phyloP scores from a whole-genome alignment of 2,329 filamentous ascomycete species.

The Dactylellina drechsleri region DNA sequence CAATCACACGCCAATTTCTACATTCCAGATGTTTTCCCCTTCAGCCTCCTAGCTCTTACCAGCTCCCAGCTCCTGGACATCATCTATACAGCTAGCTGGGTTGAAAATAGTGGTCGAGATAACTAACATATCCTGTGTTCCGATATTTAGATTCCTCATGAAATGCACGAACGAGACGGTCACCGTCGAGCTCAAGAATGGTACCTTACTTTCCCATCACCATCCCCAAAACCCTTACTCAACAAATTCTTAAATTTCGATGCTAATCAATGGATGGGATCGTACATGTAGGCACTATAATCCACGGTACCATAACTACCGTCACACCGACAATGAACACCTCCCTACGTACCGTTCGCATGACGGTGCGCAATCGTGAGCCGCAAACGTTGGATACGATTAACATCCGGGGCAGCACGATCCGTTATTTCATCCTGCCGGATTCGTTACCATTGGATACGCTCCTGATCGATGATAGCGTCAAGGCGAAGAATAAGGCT shows the following conservation, averaged over 20 bases:
- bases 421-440: conserved; percentile 95
- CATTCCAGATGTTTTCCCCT: not conserved
- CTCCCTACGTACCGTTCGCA: conserved; percentile 92
- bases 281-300: conserved; percentile 77
- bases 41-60: not conserved
- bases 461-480: conserved; percentile 91
- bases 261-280: too few species aligned
- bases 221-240: conserved; percentile 14
- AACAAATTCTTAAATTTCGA: conserved; percentile 8
- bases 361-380: conserved; percentile 89
- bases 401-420: conserved; percentile 94
- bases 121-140: not conserved
- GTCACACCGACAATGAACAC: conserved; percentile 99
- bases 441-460: conserved; percentile 96
- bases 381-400: conserved; percentile 90
- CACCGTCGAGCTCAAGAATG: conserved; percentile 98
- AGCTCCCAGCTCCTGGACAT: conserved; percentile 24
- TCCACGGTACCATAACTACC: conserved; percentile 95
- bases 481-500: conserved; percentile 99
- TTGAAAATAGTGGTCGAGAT: too few species aligned
- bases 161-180: conserved; percentile 99
- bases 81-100: too few species aligned
- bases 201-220: conserved; percentile 64
- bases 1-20: conserved; percentile 54
- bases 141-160: conserved; percentile 84